Evolutionary conservation across 2,329 filamentous ascomycete species (phyloP).

Genomic region (Alternaria ethzedia): DNA sequence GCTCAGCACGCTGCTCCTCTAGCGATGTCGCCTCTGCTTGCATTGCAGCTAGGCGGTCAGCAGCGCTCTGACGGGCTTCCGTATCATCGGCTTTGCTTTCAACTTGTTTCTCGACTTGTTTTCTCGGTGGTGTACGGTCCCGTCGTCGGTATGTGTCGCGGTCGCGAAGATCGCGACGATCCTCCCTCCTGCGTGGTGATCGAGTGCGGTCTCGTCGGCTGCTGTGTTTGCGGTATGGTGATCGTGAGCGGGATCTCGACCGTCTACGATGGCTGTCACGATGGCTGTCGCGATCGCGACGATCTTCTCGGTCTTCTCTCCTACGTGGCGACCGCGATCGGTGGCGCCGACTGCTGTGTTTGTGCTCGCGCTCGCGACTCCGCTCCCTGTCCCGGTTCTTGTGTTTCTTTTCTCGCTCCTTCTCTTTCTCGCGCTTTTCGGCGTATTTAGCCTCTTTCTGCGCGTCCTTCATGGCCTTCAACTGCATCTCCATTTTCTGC

Average conservation of each 20-base stretch:
- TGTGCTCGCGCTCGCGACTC: constrained; percentile 21
- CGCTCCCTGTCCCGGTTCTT: constrained; percentile 45
- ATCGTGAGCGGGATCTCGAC: constrained; percentile 25
- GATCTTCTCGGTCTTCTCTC: constrained; percentile 27
- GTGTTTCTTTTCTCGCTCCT: constrained; percentile 57
- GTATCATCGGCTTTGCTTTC: constrained; percentile 4
- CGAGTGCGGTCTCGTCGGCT: constrained; percentile 17
- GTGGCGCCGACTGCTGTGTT: constrained; percentile 39
- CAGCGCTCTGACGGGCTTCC: constrained; percentile 24
- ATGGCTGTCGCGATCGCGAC: constrained; percentile 22
- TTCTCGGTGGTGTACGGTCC: constrained; percentile 24
- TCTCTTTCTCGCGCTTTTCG: constrained; percentile 43
- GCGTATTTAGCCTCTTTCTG: constrained; percentile 48
- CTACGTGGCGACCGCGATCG: constrained; percentile 47
- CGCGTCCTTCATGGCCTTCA: constrained; percentile 68
- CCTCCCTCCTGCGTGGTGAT: constrained; percentile 28
- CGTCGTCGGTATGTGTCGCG: constrained; percentile 29
- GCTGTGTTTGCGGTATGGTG: constrained; percentile 12
- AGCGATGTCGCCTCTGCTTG: constrained; percentile 42
- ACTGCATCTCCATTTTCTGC: constrained; percentile 68
- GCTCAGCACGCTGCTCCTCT: constrained; percentile 42
- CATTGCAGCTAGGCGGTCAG: constrained; percentile 44
- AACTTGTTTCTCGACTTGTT: neutral
- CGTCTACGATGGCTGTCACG: constrained; percentile 28
- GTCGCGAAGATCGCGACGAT: constrained; percentile 19